Evolutionary conservation across 805 yeast genomes (phyloP).

Genomic region (Starmerella riodocensis): DNA sequence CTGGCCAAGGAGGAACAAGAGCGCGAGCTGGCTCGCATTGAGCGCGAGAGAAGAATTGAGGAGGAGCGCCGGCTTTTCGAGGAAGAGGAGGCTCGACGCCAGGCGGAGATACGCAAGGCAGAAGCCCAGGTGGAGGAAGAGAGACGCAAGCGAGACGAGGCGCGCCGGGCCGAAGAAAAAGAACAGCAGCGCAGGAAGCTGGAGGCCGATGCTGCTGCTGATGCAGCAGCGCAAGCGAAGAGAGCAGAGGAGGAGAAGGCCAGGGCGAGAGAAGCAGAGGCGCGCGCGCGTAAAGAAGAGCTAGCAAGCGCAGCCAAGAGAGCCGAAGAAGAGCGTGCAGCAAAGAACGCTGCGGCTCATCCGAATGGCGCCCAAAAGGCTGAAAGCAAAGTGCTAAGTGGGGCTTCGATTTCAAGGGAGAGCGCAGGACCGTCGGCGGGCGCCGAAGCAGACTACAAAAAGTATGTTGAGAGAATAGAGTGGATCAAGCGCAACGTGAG

Average conservation of each 20-base stretch:
- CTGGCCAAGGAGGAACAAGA: slow-evolving; percentile 6
- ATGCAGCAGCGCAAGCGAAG: slow-evolving; percentile 11
- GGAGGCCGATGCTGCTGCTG: slow-evolving; percentile 5
- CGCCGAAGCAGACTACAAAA: slow-evolving; percentile 22
- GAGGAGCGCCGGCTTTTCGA: slow-evolving; percentile 1
- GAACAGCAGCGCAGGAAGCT: neutral
- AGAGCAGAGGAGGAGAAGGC: slow-evolving; percentile 10
- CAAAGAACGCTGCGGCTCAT: neutral
- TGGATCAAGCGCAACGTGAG: slow-evolving; percentile 51
- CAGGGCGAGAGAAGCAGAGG: neutral
- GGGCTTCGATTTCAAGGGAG: too few relatives aligned
- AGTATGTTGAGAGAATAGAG: slow-evolving; percentile 25
- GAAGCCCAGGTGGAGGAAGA: slow-evolving; percentile 1
- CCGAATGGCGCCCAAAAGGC: neutral
- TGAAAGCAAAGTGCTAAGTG: neutral
- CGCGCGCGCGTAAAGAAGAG: slow-evolving; percentile 1
- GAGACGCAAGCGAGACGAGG: neutral
- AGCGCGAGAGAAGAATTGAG: slow-evolving; percentile 1
- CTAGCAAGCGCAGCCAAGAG: slow-evolving; percentile 3
- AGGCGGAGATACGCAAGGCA: neutral
- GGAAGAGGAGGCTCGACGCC: slow-evolving; percentile 5
- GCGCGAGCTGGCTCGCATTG: neutral
- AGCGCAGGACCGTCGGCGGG: slow-evolving; percentile 18
- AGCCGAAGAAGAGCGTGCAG: neutral
- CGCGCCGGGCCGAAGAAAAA: slow-evolving; percentile 2